phyloP scores from a whole-genome alignment of 2,329 filamentous ascomycete species.

The Immersiporthe knoxdaviesiana region DNA sequence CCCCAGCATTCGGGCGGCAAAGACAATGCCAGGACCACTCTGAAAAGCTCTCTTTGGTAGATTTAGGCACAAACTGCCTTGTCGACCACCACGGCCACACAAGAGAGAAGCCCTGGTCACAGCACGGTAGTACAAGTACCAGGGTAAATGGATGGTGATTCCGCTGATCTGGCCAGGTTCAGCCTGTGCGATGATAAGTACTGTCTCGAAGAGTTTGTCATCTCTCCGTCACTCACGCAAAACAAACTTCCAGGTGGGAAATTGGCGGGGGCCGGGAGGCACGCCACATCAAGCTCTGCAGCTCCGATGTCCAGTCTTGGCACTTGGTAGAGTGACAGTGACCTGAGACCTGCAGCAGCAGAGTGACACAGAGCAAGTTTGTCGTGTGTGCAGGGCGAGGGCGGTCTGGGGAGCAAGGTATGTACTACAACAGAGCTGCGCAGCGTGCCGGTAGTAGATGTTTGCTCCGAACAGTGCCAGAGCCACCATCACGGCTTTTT shows the following conservation, averaged over 20 bases:
- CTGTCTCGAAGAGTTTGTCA: neutral
- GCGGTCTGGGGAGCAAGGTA: neutral
- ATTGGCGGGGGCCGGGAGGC: conserved; percentile 10
- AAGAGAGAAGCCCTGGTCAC: neutral
- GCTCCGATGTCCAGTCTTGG: conserved; percentile 1
- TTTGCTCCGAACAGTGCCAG: neutral
- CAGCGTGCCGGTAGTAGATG: neutral
- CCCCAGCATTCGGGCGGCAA: neutral
- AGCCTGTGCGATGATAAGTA: conserved; percentile 1
- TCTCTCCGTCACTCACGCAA: neutral
- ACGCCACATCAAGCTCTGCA: conserved; percentile 4
- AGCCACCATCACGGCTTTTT: neutral
- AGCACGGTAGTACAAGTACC: neutral
- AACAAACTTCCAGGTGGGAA: neutral
- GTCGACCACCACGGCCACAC: neutral
- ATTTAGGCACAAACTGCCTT: neutral
- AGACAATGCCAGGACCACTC: neutral
- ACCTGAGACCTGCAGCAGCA: conserved; percentile 1
- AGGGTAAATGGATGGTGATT: neutral
- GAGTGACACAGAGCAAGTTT: neutral
- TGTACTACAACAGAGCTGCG: neutral
- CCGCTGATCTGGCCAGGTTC: neutral
- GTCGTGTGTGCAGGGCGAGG: too few relatives aligned
- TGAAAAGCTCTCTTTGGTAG: neutral
- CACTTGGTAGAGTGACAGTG: neutral